A percentile compares a stretch with the other conserved stretches of the same genome.
Evolutionary conservation across 106 monocot species (phyloP).

Genomic region (Acorus calamus): DNA sequence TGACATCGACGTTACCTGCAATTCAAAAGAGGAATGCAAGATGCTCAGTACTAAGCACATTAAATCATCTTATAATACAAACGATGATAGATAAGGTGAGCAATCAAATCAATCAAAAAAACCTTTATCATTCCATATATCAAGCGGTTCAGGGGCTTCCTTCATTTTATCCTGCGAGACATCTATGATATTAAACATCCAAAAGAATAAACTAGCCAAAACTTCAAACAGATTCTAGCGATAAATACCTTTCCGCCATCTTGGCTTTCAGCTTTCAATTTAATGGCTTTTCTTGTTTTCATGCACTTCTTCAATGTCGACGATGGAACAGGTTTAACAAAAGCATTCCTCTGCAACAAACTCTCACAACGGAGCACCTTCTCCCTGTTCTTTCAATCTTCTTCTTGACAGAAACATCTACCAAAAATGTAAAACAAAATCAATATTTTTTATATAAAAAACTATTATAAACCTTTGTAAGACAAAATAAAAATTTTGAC

Average conservation of each 20-base stretch:
- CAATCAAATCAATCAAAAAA: background rate
- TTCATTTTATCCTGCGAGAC: constrained; percentile 31
- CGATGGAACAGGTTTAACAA: constrained; percentile 57
- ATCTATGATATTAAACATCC: background rate
- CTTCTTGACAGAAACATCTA: constrained; percentile 51
- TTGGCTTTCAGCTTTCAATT: constrained; percentile 3
- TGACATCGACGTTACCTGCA: constrained; percentile 34
- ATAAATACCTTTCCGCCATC: constrained; percentile 25
- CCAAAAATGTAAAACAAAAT: too few relatives aligned
- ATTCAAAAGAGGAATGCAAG: constrained; percentile 4
- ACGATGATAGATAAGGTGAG: background rate
- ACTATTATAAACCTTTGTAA: too few relatives aligned
- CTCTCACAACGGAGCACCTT: constrained; percentile 67
- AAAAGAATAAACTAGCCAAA: background rate
- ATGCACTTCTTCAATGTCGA: constrained; percentile 40
- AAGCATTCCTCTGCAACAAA: constrained; percentile 50
- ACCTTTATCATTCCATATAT: constrained; percentile 67
- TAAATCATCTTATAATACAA: background rate
- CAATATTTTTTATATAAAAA: too few relatives aligned
- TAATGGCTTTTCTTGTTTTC: constrained; percentile 31
- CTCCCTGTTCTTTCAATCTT: constrained; percentile 72
- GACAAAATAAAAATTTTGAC: too few relatives aligned
- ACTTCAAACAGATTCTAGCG: background rate
- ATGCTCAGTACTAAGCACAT: background rate
- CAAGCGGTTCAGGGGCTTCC: constrained; percentile 14